Conservation (phyloP, 768 basidiomycete genomes). For the Suillus spraguei region DNA sequence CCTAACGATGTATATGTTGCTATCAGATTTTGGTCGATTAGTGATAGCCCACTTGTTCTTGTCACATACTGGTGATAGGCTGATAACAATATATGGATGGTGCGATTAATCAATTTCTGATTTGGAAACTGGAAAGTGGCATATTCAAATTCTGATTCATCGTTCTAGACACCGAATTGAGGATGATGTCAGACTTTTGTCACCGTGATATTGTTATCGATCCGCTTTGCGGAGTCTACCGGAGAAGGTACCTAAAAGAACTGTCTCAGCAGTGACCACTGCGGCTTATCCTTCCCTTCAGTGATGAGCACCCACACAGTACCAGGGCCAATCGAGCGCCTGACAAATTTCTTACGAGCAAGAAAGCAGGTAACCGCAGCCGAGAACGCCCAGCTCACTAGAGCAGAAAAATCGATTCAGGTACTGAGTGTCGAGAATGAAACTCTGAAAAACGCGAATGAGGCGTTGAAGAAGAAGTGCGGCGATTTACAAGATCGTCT, state of each 20-base stretch:
- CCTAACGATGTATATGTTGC: slow-evolving; percentile 6
- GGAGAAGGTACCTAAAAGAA: background rate
- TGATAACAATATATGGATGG: slow-evolving; percentile 3
- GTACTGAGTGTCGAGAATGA: slow-evolving; percentile 3
- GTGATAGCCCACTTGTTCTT: slow-evolving; percentile 1
- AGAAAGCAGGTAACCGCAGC: background rate
- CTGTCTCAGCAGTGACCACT: background rate
- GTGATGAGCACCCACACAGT: background rate
- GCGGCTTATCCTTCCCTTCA: background rate
- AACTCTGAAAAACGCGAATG: background rate
- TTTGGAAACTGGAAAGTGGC: too few species aligned
- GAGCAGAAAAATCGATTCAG: background rate
- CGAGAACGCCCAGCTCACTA: background rate
- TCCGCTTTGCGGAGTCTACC: background rate
- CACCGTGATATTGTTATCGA: background rate
- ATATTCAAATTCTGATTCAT: too few species aligned
- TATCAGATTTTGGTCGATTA: slow-evolving; percentile 3
- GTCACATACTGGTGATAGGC: background rate
- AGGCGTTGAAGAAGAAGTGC: background rate
- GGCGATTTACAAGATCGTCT: slow-evolving; percentile 4
- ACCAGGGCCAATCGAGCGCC: background rate
- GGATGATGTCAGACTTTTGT: background rate
- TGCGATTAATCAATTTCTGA: background rate
- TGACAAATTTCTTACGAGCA: background rate
- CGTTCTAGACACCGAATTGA: too few species aligned